Evolutionary conservation across 768 basidiomycete species (phyloP), one percentile per base, ranked within the genome.

Genomic region (Strobilomyces dryophilus): DNA sequence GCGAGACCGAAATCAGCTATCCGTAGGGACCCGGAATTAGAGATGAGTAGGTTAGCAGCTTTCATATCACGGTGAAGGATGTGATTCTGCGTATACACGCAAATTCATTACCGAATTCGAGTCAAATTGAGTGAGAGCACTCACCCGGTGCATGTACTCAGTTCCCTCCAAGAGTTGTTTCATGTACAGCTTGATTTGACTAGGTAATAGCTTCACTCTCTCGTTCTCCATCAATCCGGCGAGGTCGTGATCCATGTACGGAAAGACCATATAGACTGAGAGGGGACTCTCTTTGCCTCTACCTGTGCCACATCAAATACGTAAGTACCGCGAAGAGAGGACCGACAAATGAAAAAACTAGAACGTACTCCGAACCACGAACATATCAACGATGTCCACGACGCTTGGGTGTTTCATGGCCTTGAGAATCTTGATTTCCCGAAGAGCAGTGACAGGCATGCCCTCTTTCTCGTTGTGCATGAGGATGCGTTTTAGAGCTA

Each of bases 11-110:
- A 98, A 70, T 99, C 97, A 5, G 95, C 97, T 54, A 99, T 88
- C 61, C 85, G 85, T 15, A 98, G 76, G 20, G 79, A 76, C 5
- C 97, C 97, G 5, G 77, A 72, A 65, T 95, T 94, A 51, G 86
- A 88, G 47, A 99, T 95, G 44, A 99, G 84, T 46, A 98, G 74
- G 66, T 99, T 99, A 32, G 97, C 97, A 5, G 97, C 91, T 67
- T 99, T 99, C 89, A 99, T 95, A 63, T 99, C 97, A 42, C 97
- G 92, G 69, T 99, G 97, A 5, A 99, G 78, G 62, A 98, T 95
- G 59, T 92, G 84, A 70, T 98, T 97, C 95, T 98, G 54, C 21
- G 42, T 52, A 31, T 34, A 53, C 49, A 55, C 46, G 53, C 50
- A 35, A 55, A 49, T 56, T 35, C 51, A 51, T 20, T 43, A 51